Conservation (phyloP, 2,329 filamentous ascomycete genomes). For the Lachnellula occidentalis region DNA sequence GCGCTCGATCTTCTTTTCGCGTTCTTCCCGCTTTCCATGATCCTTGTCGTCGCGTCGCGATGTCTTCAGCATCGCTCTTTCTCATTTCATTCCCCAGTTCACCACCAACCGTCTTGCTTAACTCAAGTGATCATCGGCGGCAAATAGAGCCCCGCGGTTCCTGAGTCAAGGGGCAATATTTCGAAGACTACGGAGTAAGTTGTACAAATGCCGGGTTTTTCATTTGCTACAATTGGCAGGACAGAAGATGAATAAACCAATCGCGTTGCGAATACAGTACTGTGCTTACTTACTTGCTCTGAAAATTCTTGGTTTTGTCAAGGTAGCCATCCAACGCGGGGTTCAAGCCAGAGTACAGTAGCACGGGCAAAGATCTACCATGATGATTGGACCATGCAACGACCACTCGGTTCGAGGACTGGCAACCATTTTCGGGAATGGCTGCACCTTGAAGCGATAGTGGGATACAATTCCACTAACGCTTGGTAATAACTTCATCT, state of each 20-base stretch:
- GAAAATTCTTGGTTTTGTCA: conserved; percentile 4
- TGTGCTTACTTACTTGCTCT: background rate
- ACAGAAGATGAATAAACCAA: background rate
- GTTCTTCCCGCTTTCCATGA: conserved; percentile 1
- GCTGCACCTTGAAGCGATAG: too few relatives aligned
- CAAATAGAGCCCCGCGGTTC: too few relatives aligned
- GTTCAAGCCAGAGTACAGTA: conserved; percentile 1
- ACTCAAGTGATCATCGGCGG: background rate
- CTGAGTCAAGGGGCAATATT: too few relatives aligned
- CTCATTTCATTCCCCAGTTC: background rate
- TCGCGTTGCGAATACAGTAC: background rate
- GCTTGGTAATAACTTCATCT: background rate
- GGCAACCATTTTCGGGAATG: too few relatives aligned
- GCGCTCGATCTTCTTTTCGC: conserved; percentile 5
- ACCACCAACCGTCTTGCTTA: background rate
- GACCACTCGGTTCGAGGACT: too few relatives aligned
- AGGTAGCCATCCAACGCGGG: background rate
- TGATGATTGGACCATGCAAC: conserved; percentile 4
- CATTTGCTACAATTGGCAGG: conserved; percentile 5
- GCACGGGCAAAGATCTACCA: conserved; percentile 6
- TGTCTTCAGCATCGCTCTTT: background rate
- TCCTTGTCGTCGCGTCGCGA: background rate
- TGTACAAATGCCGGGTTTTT: too few relatives aligned
- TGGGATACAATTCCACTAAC: too few relatives aligned
- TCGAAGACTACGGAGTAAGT: too few relatives aligned